A percentile compares a stretch with the other conserved stretches of the same genome.
Conservation (phyloP, 345 rosid species). For the Gossypium mustelinum region DNA sequence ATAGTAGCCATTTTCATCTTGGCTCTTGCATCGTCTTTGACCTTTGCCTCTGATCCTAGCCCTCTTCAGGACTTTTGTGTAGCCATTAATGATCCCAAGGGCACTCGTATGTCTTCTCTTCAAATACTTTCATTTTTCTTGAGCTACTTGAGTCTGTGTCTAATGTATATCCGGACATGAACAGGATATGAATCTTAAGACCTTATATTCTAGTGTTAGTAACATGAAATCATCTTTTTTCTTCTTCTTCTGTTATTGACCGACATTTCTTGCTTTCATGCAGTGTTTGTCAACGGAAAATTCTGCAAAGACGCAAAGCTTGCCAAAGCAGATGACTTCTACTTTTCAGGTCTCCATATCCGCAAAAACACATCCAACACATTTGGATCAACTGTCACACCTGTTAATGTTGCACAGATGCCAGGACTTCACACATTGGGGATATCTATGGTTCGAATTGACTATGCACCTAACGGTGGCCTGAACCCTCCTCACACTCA, state of each 20-base stretch:
- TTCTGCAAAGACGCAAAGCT: conserved; percentile 18
- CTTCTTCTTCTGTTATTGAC: not conserved
- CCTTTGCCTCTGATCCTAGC: conserved; percentile 12
- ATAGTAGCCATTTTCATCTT: not conserved
- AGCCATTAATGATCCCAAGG: conserved; percentile 2
- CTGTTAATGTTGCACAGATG: conserved; percentile 2
- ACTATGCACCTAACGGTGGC: conserved; percentile 29
- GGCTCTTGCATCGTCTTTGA: not conserved
- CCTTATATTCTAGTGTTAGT: too few species aligned
- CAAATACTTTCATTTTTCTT: too few species aligned
- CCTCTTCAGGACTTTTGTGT: conserved; percentile 24
- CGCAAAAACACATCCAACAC: conserved; percentile 16
- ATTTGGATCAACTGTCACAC: conserved; percentile 21
- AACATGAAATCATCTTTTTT: too few species aligned
- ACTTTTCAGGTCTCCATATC: conserved; percentile 20
- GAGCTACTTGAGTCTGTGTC: too few species aligned
- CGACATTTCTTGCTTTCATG: not conserved
- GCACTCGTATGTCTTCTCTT: not conserved
- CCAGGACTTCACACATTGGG: conserved; percentile 32
- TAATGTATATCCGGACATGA: too few species aligned
- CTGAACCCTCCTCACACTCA: conserved; percentile 35
- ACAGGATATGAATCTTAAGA: too few species aligned
- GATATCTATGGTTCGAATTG: conserved; percentile 21
- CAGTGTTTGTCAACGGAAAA: conserved; percentile 25
- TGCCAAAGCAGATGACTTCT: conserved; percentile 22